Percentiles rank a stretch among this genome's conserved stretches.
phyloP scores from a whole-genome alignment of 768 basidiomycete species.

The Russula compacta region DNA sequence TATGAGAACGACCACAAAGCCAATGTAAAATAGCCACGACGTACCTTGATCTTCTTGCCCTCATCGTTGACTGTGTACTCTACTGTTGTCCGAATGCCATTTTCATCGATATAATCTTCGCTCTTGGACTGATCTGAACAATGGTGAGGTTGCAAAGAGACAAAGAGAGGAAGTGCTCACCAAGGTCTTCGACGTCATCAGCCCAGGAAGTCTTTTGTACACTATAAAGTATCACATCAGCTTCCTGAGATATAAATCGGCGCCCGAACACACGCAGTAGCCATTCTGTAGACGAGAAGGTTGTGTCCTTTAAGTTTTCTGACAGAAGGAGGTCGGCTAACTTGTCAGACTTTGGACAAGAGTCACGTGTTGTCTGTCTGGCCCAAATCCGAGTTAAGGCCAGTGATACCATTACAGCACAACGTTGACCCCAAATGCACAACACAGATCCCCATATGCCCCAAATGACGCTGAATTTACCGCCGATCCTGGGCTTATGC shows the following conservation, averaged over 20 bases:
- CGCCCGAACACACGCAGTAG: background rate
- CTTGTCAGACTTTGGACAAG: too few relatives aligned
- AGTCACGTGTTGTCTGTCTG: too few relatives aligned
- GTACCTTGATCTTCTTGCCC: conserved; percentile 89
- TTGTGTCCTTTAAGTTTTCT: background rate
- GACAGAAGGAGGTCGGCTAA: too few relatives aligned
- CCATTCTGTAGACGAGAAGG: background rate
- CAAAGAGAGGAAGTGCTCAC: conserved; percentile 1
- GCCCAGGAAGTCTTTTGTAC: conserved; percentile 31
- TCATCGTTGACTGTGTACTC: conserved; percentile 60
- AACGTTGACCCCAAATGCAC: too few relatives aligned
- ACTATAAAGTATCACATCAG: conserved; percentile 24
- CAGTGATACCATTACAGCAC: too few relatives aligned
- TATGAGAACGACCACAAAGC: background rate
- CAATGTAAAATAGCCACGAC: conserved; percentile 16
- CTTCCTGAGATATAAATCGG: background rate
- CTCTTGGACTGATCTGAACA: conserved; percentile 41
- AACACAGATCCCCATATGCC: too few relatives aligned
- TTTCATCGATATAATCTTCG: conserved; percentile 72
- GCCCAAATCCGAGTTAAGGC: too few relatives aligned
- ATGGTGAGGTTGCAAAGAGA: background rate
- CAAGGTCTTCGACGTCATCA: conserved; percentile 33
- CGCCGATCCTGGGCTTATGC: too few relatives aligned
- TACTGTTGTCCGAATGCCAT: conserved; percentile 38
- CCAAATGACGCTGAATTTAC: too few relatives aligned